A percentile compares a stretch with the other conserved stretches of the same genome.
Evolutionary conservation across 345 rosid species (phyloP).

Genomic region (Microcos paniculata): DNA sequence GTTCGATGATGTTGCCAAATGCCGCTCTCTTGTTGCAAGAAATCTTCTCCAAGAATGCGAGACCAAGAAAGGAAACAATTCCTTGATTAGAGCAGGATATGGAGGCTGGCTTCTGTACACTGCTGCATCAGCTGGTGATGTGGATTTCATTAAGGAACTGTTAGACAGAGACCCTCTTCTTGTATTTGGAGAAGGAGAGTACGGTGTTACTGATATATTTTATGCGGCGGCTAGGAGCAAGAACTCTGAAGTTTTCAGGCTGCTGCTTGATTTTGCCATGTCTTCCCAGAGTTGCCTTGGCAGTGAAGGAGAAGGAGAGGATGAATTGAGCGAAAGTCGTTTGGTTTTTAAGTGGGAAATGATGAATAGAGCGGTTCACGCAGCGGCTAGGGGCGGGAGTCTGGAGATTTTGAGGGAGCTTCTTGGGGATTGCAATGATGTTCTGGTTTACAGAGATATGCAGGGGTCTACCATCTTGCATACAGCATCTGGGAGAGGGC

Average conservation of each 20-base stretch:
- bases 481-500: slow-evolving; percentile 82
- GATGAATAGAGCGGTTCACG: slow-evolving; percentile 83
- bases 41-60: slow-evolving; percentile 64
- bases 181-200: slow-evolving; percentile 96
- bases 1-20: slow-evolving; percentile 57
- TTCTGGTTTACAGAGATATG: slow-evolving; percentile 49
- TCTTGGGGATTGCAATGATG: slow-evolving; percentile 39
- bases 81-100: slow-evolving; percentile 83
- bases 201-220: slow-evolving; percentile 81
- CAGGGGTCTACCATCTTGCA: slow-evolving; percentile 77
- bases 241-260: slow-evolving; percentile 60
- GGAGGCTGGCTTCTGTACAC: slow-evolving; percentile 98
- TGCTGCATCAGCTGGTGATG: slow-evolving; percentile 91
- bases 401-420: slow-evolving; percentile 58
- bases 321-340: slow-evolving; percentile 32
- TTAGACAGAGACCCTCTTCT: slow-evolving; percentile 76
- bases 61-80: slow-evolving; percentile 46
- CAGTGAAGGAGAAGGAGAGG: slow-evolving; percentile 35
- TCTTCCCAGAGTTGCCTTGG: slow-evolving; percentile 34
- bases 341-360: slow-evolving; percentile 60
- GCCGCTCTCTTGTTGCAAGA: slow-evolving; percentile 69
- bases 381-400: slow-evolving; percentile 90
- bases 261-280: slow-evolving; percentile 48
- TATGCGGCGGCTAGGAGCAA: slow-evolving; percentile 84
- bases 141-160: slow-evolving; percentile 61